phyloP scores from a whole-genome alignment of 306 rosid genomes.

The Sphenostylis stenocarpa region DNA sequence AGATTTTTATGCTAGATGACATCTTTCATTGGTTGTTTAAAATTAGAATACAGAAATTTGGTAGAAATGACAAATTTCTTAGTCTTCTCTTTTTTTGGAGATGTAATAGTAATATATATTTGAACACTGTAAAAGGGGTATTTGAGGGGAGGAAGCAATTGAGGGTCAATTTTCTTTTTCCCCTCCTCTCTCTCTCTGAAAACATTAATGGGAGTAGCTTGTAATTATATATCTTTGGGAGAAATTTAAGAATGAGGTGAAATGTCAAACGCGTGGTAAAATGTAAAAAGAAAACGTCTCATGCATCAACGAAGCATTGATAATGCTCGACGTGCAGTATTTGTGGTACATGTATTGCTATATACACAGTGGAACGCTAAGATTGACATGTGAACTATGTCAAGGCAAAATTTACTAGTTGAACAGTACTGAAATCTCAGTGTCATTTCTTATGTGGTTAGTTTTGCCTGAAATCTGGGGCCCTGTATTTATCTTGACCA shows the following conservation, averaged over 20 bases:
- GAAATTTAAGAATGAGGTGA: not conserved
- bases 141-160: not conserved
- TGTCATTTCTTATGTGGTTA: not conserved
- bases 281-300: not conserved
- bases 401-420: not conserved
- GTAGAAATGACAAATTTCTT: slow-evolving; percentile 5
- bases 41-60: not conserved
- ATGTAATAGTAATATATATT: not conserved
- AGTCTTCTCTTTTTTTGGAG: not conserved
- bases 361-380: not conserved
- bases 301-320: not conserved
- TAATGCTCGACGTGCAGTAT: not conserved
- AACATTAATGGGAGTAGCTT: not conserved
- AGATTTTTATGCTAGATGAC: not conserved
- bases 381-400: not conserved
- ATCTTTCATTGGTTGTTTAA: not conserved
- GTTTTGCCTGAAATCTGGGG: not conserved
- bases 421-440: not conserved
- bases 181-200: not conserved
- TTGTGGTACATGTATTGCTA: not conserved
- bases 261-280: not conserved
- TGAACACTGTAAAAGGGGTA: not conserved
- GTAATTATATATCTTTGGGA: not conserved
- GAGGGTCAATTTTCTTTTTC: not conserved
- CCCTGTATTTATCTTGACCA: not conserved